Conservation (phyloP, 2,329 filamentous ascomycete species). For the Calonectria pseudoreteaudii region DNA sequence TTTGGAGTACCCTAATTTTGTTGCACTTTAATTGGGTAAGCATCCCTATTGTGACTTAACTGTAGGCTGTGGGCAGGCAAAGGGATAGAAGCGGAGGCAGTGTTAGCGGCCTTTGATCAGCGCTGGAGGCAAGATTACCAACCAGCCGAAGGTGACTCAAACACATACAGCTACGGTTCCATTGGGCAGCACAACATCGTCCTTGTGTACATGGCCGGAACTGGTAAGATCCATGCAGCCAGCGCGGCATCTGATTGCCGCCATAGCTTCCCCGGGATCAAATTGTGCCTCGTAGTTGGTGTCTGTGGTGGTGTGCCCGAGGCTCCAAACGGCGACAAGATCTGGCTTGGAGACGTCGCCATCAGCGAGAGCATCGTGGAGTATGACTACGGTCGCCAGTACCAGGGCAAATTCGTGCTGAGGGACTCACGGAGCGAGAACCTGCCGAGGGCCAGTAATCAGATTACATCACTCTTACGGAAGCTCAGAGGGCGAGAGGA, state of each 20-base stretch:
- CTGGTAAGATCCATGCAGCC: not conserved
- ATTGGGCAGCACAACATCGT: not conserved
- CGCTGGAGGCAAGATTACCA: not conserved
- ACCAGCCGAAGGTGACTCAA: not conserved
- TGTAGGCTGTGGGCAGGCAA: too few relatives aligned
- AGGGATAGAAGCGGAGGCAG: not conserved
- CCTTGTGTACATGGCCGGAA: not conserved
- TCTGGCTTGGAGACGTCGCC: slow-evolving; percentile 13
- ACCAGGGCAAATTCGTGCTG: not conserved
- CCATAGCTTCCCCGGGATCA: not conserved
- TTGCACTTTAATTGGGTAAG: too few relatives aligned
- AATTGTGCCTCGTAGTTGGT: not conserved
- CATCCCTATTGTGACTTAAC: too few relatives aligned
- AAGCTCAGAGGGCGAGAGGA: not conserved
- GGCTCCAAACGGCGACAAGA: not conserved
- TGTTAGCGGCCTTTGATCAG: not conserved
- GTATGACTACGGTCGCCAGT: slow-evolving; percentile 7
- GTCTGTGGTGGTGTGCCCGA: slow-evolving; percentile 2
- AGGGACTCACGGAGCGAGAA: not conserved
- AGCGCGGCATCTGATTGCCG: not conserved
- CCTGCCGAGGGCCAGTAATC: not conserved
- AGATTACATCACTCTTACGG: not conserved
- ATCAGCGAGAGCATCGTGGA: slow-evolving; percentile 5
- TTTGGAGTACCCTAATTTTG: too few relatives aligned
- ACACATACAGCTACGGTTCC: not conserved